Conservation (phyloP, 1,284 basidiomycete genomes). For the Flammula alnicola region DNA sequence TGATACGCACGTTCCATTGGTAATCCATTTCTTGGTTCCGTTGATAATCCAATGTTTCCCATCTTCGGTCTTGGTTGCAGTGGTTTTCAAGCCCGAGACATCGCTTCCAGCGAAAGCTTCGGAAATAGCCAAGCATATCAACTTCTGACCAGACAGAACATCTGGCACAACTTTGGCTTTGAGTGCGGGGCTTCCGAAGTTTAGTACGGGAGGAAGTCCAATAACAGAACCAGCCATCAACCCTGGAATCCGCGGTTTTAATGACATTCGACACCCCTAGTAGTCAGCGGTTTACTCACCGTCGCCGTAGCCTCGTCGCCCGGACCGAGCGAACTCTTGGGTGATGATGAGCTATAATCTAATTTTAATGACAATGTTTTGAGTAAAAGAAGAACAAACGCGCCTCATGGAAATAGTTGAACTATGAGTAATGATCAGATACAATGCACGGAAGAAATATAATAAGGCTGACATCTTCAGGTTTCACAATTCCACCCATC, state of each 20-base stretch:
- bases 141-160: slow-evolving; percentile 84
- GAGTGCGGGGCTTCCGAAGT: slow-evolving; percentile 82
- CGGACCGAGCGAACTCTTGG: slow-evolving; percentile 50
- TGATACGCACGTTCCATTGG: slow-evolving; percentile 65
- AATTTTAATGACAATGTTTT: background rate
- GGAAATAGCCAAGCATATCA: slow-evolving; percentile 83
- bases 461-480: slow-evolving; percentile 67
- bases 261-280: background rate
- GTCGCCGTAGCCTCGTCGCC: slow-evolving; percentile 44
- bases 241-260: slow-evolving; percentile 40
- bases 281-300: slow-evolving; percentile 25
- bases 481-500: slow-evolving; percentile 77
- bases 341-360: slow-evolving; percentile 45
- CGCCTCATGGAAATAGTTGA: slow-evolving; percentile 72
- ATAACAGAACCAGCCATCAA: slow-evolving; percentile 76
- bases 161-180: slow-evolving; percentile 84
- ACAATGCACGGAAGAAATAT: background rate
- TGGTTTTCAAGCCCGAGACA: slow-evolving; percentile 83
- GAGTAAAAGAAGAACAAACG: background rate
- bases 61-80: slow-evolving; percentile 85
- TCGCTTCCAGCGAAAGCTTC: slow-evolving; percentile 95
- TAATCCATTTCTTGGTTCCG: slow-evolving; percentile 63
- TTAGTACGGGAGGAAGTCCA: slow-evolving; percentile 83
- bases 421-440: slow-evolving; percentile 32
- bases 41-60: slow-evolving; percentile 89